Evolutionary conservation across 768 basidiomycete genomes (phyloP).

Genomic region (Calvatia gigantea): DNA sequence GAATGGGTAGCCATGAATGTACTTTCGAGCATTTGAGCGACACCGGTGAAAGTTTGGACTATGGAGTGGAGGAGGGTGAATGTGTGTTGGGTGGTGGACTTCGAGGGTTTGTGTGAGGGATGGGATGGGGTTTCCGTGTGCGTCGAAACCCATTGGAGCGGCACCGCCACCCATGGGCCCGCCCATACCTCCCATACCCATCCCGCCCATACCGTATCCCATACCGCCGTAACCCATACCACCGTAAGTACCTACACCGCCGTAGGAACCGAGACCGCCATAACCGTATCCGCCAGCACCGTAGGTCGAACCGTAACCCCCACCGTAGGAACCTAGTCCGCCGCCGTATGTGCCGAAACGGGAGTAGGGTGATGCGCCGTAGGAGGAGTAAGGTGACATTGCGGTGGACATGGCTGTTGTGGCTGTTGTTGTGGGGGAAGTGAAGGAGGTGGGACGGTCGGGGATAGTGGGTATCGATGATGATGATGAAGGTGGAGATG

Average conservation of each 20-base stretch:
- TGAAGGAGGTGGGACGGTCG: slow-evolving; percentile 55
- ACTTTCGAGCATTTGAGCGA: slow-evolving; percentile 95
- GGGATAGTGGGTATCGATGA: slow-evolving; percentile 46
- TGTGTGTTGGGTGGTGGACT: slow-evolving; percentile 83
- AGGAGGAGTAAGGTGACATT: slow-evolving; percentile 32
- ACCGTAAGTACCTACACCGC: slow-evolving; percentile 29
- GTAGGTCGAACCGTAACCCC: slow-evolving; percentile 32
- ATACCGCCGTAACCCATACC: slow-evolving; percentile 31
- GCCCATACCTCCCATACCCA: slow-evolving; percentile 29
- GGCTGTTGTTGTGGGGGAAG: slow-evolving; percentile 32
- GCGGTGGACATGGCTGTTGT: slow-evolving; percentile 25
- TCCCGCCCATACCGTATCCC: slow-evolving; percentile 24
- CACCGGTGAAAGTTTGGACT: slow-evolving; percentile 91
- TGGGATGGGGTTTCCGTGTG: slow-evolving; percentile 53
- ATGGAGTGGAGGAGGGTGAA: slow-evolving; percentile 92
- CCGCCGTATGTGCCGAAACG: slow-evolving; percentile 28
- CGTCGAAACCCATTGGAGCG: slow-evolving; percentile 24
- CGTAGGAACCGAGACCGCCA: slow-evolving; percentile 37
- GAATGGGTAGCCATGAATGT: slow-evolving; percentile 98
- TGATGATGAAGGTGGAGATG: too few relatives aligned
- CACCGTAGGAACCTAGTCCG: slow-evolving; percentile 26
- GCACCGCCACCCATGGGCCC: slow-evolving; percentile 19
- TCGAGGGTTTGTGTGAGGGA: slow-evolving; percentile 87
- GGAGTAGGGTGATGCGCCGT: slow-evolving; percentile 42
- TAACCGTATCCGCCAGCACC: slow-evolving; percentile 22